Base-by-base conservation (phyloP, 495 filamentous ascomycete species). In the Penicillium waksmanii region DNA sequence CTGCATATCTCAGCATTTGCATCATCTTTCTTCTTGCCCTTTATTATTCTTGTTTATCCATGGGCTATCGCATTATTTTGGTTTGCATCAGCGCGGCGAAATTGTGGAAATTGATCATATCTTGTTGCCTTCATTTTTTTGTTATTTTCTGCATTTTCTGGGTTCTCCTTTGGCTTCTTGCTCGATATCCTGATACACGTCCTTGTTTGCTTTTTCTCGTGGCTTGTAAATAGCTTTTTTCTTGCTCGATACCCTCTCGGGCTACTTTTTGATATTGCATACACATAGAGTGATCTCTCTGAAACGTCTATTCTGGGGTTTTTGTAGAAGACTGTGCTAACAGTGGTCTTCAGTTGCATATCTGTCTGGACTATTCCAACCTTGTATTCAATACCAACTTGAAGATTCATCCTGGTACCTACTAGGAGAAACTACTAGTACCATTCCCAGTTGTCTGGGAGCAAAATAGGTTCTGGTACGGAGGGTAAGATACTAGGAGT, bases 1-100 rank as follows among this genome's bases (percentile, higher is more conserved):
- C 13, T 46, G 43, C 47, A 50, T 27, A n/a, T 50, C 47, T 50
- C 12, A 31, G 27, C 3, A 11, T 56, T 10, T 19, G 27, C 53
- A 42, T 53, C 34, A 55, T 57, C 25, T 56, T 42, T 48, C 31
- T 17, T 58, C 38, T 17, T 34, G 52, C 8, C 34, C 51, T 53
- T 56, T 53, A 12, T 40, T 18, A 11, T 62, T 56, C 55, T 52
- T 25, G 60, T 54, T 25, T 56, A 17, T 52, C 23, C 47, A 48
- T 27, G 21, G 53, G 17, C 42, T 56, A 51, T 25, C 44, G 17
- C 43, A 46, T 46, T 21, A 21, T 46, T 46, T 46, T 46, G 43
- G 59, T 60, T 70, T 73, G 72, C 72, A 73, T 73, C 66, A 68
- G 71, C 67, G 60, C 27, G 67, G 66, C 64, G 65, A 67, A 57